Evolutionary conservation across 2,329 filamentous ascomycete species (phyloP).

Genomic region (Alternaria sp.): DNA sequence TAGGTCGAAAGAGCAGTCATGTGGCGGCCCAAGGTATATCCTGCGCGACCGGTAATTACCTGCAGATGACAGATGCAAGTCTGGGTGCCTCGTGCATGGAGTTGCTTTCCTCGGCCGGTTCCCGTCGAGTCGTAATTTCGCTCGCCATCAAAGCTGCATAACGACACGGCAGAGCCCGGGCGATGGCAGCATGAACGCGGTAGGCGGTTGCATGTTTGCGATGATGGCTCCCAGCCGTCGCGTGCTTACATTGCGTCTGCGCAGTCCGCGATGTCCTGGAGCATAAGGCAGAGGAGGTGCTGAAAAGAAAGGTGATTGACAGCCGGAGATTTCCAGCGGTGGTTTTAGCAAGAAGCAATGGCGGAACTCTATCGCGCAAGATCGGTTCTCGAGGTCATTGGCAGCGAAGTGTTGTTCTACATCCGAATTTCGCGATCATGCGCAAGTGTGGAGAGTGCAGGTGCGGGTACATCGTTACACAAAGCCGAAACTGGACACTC

Average conservation of each 20-base stretch:
- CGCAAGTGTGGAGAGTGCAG: neutral
- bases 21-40: slow-evolving; percentile 5
- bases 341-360: neutral
- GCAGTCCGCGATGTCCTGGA: neutral
- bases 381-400: neutral
- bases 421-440: neutral
- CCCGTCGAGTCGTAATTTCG: slow-evolving; percentile 40
- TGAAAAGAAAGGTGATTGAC: neutral
- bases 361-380: neutral
- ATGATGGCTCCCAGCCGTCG: neutral
- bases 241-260: neutral
- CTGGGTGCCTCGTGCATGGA: slow-evolving; percentile 16
- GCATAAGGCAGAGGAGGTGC: neutral
- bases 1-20: neutral
- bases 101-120: slow-evolving; percentile 23
- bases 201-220: slow-evolving; percentile 9
- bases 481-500: neutral
- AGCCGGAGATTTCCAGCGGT: neutral
- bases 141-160: slow-evolving; percentile 23
- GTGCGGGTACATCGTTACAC: neutral
- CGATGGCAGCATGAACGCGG: slow-evolving; percentile 4
- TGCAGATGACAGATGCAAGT: slow-evolving; percentile 24
- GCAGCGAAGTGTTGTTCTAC: neutral
- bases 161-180: slow-evolving; percentile 16
- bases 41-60: slow-evolving; percentile 26